Conservation (phyloP, 2,329 filamentous ascomycete species). For the Colletotrichum endophyticum region DNA sequence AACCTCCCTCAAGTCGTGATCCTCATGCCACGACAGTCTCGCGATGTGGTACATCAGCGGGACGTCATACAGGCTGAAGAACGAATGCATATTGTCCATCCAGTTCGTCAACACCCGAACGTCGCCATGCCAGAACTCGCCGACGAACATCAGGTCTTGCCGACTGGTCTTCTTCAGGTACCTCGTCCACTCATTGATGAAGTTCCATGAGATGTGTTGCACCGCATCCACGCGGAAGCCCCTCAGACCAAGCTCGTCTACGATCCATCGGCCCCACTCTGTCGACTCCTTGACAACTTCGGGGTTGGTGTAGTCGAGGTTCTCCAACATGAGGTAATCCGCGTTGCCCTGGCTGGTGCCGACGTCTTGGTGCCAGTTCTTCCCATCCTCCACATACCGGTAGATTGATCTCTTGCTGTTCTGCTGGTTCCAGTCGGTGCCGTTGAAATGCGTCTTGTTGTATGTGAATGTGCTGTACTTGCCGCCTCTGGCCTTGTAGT, state of each 20-base stretch:
- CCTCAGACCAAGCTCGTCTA: conserved; percentile 1
- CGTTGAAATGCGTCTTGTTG: conserved; percentile 19
- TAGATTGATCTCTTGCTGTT: conserved; percentile 16
- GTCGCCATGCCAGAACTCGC: conserved; percentile 18
- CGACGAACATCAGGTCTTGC: conserved; percentile 12
- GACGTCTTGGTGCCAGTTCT: conserved; percentile 20
- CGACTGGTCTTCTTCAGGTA: neutral
- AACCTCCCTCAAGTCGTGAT: neutral
- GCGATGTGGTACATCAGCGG: conserved; percentile 14
- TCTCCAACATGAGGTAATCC: conserved; percentile 18
- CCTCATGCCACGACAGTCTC: conserved; percentile 12
- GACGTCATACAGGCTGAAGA: conserved; percentile 17
- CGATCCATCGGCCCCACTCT: conserved; percentile 16
- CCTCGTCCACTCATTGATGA: conserved; percentile 11
- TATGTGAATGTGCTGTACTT: conserved; percentile 19
- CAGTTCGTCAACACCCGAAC: conserved; percentile 10
- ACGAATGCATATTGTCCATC: conserved; percentile 12
- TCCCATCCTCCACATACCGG: conserved; percentile 12
- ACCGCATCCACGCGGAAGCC: conserved; percentile 16
- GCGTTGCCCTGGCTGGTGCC: conserved; percentile 13
- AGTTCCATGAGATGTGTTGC: conserved; percentile 21
- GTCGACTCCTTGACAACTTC: conserved; percentile 12
- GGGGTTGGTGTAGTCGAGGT: conserved; percentile 15
- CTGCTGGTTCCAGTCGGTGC: conserved; percentile 17
- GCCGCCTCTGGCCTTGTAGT: conserved; percentile 8